Conservation (phyloP, 2,329 filamentous ascomycete species). For the Scedosporium aurantiacum region DNA sequence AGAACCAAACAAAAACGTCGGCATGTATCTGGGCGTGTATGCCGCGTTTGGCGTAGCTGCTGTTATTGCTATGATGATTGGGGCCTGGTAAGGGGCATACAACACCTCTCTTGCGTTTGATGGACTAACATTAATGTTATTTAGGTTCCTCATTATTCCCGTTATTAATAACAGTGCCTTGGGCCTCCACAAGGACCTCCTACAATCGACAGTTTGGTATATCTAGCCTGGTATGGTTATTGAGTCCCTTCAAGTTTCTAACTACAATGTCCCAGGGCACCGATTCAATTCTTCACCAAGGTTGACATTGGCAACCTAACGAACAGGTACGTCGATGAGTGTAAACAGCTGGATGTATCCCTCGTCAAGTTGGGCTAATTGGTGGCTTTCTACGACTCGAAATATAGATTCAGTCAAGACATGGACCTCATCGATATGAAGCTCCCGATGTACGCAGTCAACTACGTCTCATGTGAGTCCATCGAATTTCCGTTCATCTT, state of each 20-base stretch:
- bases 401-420: conserved; percentile 30
- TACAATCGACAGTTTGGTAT: background rate
- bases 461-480: conserved; percentile 8
- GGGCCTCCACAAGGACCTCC: background rate
- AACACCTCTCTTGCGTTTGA: background rate
- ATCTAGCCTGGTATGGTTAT: background rate
- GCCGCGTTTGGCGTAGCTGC: background rate
- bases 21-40: conserved; percentile 19
- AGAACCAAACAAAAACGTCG: conserved; percentile 24
- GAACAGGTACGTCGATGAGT: background rate
- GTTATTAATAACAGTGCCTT: background rate
- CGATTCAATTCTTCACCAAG: background rate
- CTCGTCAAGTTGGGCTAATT: too few relatives aligned
- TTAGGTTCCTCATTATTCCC: background rate
- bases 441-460: conserved; percentile 23
- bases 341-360: too few relatives aligned
- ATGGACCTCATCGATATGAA: conserved; percentile 28
- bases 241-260: background rate
- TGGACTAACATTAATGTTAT: background rate
- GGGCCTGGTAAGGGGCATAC: background rate
- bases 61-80: background rate
- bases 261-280: background rate
- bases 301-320: background rate
- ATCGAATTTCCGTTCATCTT: too few relatives aligned
- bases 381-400: background rate